Base-by-base conservation (phyloP, 208 protist species). In the Perkinsela sp. region DNA sequence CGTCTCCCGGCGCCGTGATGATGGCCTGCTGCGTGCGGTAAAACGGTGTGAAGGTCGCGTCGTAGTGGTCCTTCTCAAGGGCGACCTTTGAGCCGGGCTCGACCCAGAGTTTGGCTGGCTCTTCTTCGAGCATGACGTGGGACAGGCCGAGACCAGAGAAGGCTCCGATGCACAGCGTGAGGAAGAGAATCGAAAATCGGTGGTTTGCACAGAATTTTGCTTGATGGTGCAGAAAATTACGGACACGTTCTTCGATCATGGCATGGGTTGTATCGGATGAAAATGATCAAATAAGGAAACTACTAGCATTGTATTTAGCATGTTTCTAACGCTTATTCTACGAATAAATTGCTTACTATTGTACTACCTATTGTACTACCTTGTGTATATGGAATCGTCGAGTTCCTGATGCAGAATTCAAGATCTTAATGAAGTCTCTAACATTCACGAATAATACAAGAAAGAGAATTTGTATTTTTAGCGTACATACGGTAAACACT, bases 1-100 rank as follows among this genome's bases (percentile, higher is more conserved):
- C 29, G 1, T 67, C 31, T 2, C 68, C 68, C 1, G 66, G 15
- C 1, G 32, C 13, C 28, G 30, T 72, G 30, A 75, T 28, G 30
- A 77, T 76, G 1, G 75, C 30, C 71, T 73, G 69, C 66, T 77
- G 66, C 29, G 71, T 69, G 16, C 74, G 31, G 57, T 57, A 77
- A 66, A 77, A 77, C 0, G 73, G 29, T 0, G 32, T 57, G 29
- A 77, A 77, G 32, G 30, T 15, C 0, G 69, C 28, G 66, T 77
- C 74, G 67, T 71, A 77, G 29, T 68, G 72, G n/a, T 76, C 67
- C n/a, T 76, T 77, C 67, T 77, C 40, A n/a, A 57, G 22, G 40
- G 40, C 40, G 22, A 57, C 40, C 22, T 57, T 57, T 57, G 40
- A 57, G 40, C 22, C 40, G 22, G 40, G 40, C 40, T 57, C 40